A percentile compares a stretch with the other conserved stretches of the same genome.
These are phyloP conservation scores for Dissophora ornata DNA, from an alignment of 192 early-diverging fungal genomes.

Conservation along the genomic window DNA sequence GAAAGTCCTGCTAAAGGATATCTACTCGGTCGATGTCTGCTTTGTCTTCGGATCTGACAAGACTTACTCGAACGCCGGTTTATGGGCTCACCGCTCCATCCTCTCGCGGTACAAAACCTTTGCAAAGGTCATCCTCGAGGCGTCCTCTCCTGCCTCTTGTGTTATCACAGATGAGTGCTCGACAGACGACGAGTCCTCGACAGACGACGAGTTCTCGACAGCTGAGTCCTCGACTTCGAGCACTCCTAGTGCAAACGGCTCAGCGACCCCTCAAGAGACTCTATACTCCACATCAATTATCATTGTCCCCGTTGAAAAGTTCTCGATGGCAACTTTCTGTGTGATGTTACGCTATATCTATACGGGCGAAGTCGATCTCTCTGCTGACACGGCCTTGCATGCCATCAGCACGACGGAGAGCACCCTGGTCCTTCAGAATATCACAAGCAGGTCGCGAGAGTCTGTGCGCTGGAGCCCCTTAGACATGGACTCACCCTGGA, in stretches of 20 bases:
- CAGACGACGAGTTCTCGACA: too few relatives aligned
- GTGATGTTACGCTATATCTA: slow-evolving; percentile 16
- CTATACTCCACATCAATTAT: too few relatives aligned
- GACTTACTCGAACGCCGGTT: background rate
- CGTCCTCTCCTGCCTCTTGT: background rate
- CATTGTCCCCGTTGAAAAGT: background rate
- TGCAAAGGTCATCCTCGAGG: background rate
- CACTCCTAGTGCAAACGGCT: too few relatives aligned
- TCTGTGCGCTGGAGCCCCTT: background rate
- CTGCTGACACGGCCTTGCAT: background rate
- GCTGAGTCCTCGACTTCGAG: too few relatives aligned
- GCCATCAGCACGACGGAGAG: slow-evolving; percentile 1
- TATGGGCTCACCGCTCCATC: slow-evolving; percentile 21
- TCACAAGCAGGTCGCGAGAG: background rate
- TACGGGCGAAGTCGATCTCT: slow-evolving; percentile 4
- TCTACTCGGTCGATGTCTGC: slow-evolving; percentile 9
- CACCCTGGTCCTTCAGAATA: background rate
- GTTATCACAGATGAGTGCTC: too few relatives aligned
- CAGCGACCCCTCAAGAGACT: too few relatives aligned
- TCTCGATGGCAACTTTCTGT: slow-evolving; percentile 8
- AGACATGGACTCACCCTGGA: slow-evolving; percentile 5
- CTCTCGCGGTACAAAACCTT: background rate
- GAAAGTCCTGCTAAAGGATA: slow-evolving; percentile 1
- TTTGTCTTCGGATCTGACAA: slow-evolving; percentile 17
- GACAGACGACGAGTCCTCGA: too few relatives aligned